Base-by-base conservation (phyloP, 345 rosid species). In the Camelina neglecta region DNA sequence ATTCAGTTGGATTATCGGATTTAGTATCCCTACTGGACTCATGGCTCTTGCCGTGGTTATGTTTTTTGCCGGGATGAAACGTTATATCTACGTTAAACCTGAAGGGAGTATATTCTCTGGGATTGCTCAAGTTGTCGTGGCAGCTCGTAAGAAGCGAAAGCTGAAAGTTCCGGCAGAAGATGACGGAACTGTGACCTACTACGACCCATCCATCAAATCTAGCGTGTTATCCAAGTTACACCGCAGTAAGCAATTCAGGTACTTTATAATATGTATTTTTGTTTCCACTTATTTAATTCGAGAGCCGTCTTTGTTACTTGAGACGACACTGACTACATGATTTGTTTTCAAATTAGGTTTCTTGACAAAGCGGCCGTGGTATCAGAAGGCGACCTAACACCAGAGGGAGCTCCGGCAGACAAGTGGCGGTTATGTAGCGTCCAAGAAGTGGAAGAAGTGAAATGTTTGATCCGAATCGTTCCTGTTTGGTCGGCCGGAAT, bases 1-100 rank as follows among this genome's bases (percentile, higher is more conserved):
- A 7, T 51, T 93, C 21, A 90, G 97, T 41, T 93, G 98, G 98
- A 84, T 78, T 4, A 11, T 84, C 2, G 98, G 98, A 0, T 90
- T 91, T 49, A 89, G 88, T 8, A 78, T 93, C 4, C 98, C 98
- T 12, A 87, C 97, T 3, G 59, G 75, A 44, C 81, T 82, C 48
- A 93, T 93, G 97, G 33, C 73, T 49, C 65, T 50, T 24, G 79
- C 97, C 4, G 81, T 91, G 13, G 45, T 81, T 41, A 57, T 88
- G 20, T 90, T 88, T 83, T 81, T 88, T 18, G 9, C 80, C 45
- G 98, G 98, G n/a, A 86, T 68, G 9, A 90, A 60, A 63, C 51
- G 85, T 68, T 94, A 88, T 50, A 69, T 91, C 9, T 79, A 81
- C 15, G 87, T 81, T 23, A 82, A 77, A 80, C 92, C 96, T 3